Conservation (phyloP, 2,329 filamentous ascomycete genomes). For the Elsinoe arachidis region DNA sequence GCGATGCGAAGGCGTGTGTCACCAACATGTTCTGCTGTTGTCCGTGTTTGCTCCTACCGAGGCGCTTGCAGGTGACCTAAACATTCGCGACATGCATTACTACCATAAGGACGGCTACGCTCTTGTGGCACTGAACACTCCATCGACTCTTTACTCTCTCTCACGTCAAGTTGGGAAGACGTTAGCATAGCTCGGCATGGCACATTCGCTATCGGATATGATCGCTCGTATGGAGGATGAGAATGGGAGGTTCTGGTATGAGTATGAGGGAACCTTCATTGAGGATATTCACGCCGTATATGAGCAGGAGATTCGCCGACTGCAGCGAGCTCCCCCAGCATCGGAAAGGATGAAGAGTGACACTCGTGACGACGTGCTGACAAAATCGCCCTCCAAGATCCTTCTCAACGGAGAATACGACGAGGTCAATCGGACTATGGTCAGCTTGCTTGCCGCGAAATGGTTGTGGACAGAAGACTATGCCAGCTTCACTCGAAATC, state of each 20-base stretch:
- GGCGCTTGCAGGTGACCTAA: not conserved
- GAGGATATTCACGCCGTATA: not conserved
- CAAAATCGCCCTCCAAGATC: not conserved
- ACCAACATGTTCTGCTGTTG: too few species aligned
- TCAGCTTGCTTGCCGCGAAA: not conserved
- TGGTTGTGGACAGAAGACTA: not conserved
- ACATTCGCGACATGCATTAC: not conserved
- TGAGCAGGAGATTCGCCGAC: not conserved
- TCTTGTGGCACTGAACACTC: not conserved
- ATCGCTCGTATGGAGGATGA: too few species aligned
- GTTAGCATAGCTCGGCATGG: too few species aligned
- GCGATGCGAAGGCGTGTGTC: too few species aligned
- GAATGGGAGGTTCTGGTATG: not conserved
- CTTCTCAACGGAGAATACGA: not conserved
- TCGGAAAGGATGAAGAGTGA: not conserved
- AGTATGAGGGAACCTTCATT: not conserved
- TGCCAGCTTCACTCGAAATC: not conserved
- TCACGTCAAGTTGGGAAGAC: too few species aligned
- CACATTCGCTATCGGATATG: too few species aligned
- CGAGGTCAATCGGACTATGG: slow-evolving; percentile 1
- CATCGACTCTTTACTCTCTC: not conserved
- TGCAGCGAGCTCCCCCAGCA: not conserved
- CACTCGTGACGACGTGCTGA: too few species aligned
- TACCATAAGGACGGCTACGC: not conserved
- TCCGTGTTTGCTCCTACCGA: too few species aligned